Conservation (phyloP, 768 basidiomycete species). For the Boletus vinaceobasis region DNA sequence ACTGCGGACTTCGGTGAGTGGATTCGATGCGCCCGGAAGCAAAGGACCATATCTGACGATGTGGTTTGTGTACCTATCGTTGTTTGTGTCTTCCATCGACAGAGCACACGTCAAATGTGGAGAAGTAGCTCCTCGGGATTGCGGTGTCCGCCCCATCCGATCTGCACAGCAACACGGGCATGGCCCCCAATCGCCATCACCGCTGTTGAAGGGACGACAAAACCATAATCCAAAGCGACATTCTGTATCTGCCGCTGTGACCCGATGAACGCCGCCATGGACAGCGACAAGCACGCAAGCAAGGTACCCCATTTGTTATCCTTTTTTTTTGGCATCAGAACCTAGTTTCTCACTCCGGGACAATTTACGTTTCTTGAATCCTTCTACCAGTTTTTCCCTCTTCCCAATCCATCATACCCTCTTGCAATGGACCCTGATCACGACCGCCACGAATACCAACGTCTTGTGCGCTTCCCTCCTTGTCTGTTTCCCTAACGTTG, state of each 20-base stretch:
- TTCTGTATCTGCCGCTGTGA: constrained; percentile 20
- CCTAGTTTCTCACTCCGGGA: constrained; percentile 1
- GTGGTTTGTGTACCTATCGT: constrained; percentile 4
- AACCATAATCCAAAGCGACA: constrained; percentile 27
- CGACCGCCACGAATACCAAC: constrained; percentile 13
- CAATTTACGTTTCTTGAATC: constrained; percentile 12
- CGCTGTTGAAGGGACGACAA: constrained; percentile 27
- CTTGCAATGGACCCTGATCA: constrained; percentile 20
- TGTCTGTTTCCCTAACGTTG: constrained; percentile 8
- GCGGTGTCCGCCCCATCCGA: constrained; percentile 52
- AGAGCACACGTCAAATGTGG: constrained; percentile 89
- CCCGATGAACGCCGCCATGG: constrained; percentile 22
- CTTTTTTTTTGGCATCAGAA: constrained; percentile 6
- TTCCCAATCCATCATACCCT: constrained; percentile 9
- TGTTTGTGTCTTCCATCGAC: constrained; percentile 13
- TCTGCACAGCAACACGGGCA: constrained; percentile 27
- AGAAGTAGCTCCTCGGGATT: constrained; percentile 75
- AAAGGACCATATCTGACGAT: constrained; percentile 16
- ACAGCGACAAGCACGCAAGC: constrained; percentile 16
- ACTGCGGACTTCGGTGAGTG: constrained; percentile 71
- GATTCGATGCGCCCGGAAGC: constrained; percentile 7
- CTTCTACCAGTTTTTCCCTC: background rate
- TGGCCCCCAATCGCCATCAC: constrained; percentile 20
- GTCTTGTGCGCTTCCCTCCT: constrained; percentile 3
- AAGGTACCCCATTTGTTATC: background rate